Evolutionary conservation across 176 grass and related monocot species (phyloP).

Genomic region (Aegilops longissima): DNA sequence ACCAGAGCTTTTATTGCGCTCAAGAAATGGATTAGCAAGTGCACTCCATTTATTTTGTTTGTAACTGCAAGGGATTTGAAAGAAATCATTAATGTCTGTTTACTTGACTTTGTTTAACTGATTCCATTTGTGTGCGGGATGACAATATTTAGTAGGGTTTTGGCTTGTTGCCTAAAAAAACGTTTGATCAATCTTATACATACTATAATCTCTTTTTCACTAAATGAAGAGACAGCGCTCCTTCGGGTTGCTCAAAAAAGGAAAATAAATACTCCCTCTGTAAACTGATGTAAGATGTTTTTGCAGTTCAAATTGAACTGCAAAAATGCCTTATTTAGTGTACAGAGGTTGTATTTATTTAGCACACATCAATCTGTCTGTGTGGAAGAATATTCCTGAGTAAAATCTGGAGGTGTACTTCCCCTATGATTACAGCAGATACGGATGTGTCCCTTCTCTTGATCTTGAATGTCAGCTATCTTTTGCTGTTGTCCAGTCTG

Average conservation of each 20-base stretch:
- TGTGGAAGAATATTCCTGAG: slow-evolving; percentile 7
- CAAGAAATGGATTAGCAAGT: slow-evolving; percentile 8
- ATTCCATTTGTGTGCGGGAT: neutral
- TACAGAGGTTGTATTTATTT: neutral
- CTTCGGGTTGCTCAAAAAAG: neutral
- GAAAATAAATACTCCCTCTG: too few species aligned
- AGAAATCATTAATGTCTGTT: neutral
- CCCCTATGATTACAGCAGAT: neutral
- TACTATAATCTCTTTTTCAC: neutral
- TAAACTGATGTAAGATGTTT: too few species aligned
- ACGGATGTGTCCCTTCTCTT: slow-evolving; percentile 16
- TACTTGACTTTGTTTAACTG: slow-evolving; percentile 2
- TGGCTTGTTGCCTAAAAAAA: neutral
- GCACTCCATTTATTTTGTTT: neutral
- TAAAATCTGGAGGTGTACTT: neutral
- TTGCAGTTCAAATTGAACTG: too few species aligned
- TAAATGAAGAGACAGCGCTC: neutral
- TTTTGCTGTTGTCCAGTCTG: slow-evolving; percentile 4
- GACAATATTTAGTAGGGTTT: neutral
- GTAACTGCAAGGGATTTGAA: slow-evolving; percentile 4
- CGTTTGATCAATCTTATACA: neutral
- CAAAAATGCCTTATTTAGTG: too few species aligned
- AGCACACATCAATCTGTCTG: neutral
- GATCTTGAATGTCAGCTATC: neutral
- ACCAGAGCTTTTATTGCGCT: neutral